Evolutionary conservation across 2,329 filamentous ascomycete species (phyloP), one percentile per base, ranked within the genome.

Genomic region (Colletotrichum sp.): DNA sequence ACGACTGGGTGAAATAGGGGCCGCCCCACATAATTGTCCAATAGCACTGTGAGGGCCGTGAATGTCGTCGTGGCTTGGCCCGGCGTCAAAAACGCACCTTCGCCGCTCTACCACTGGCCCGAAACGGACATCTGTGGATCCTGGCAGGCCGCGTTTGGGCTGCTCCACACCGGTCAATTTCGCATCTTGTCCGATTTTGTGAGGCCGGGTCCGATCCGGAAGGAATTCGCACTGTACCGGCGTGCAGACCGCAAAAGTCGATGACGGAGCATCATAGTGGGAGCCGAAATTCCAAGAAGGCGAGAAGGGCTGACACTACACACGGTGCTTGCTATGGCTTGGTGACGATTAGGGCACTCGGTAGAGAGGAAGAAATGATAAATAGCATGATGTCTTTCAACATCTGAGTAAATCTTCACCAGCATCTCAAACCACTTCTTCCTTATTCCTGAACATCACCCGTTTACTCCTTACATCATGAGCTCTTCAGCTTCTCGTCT

Each of bases 11-110:
- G 66, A 1, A 71, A 71, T 55, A 64, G 28, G 60, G 61, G 36
- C 55, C 24, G 70, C 32, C 70, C 70, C 70, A 72, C 48, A 72
- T 28, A 72, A 72, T 72, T 7, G 70, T 60, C 48, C 70, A 60
- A 72, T 16, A 72, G 52, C 70, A 67, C 70, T 72, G 70, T 67
- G 43, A 36, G 70, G 70, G 63, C 16, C 61, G 70, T 72, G 7
- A 60, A 60, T 2, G 48, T 32, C 24, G 8, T 72, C 52, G 48
- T 15, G 48, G 0, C 48, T 60, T 67, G 32, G 48, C 34, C 34
- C 61, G 70, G 34, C 34, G 70, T 7, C 43, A 30, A 68, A 36
- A 34, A 4, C 13, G 66, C 66, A 38, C n/a, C 28, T 64, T 64
- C 24, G 12, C 26, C 26, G 57, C 26, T 24, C 61, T 60, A 2